These are phyloP conservation scores for Inga leiocalycina DNA, from an alignment of 306 rosid genomes.

Conservation along the genomic window DNA sequence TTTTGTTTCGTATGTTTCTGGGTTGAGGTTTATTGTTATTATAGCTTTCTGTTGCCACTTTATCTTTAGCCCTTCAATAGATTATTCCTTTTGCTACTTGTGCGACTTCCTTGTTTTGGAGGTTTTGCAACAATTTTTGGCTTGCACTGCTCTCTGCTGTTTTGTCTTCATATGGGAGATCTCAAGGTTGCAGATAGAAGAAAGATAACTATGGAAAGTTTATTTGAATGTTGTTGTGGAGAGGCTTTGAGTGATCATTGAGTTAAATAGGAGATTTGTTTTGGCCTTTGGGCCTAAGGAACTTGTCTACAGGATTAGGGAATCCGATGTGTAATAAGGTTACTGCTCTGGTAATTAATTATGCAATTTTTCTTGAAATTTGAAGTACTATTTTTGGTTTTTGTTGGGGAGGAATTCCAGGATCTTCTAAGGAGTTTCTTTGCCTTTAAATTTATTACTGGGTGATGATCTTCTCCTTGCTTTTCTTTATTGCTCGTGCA, in stretches of 20 bases:
- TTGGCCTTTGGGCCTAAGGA: background rate
- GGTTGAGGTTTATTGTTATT: background rate
- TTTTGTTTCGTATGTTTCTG: background rate
- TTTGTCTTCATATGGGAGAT: background rate
- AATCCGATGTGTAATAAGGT: background rate
- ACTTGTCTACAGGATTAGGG: background rate
- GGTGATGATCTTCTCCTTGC: background rate
- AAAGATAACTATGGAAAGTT: background rate
- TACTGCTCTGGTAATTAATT: background rate
- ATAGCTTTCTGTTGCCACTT: background rate
- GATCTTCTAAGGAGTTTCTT: background rate
- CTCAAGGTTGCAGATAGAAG: background rate
- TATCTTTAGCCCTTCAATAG: background rate
- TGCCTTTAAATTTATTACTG: background rate
- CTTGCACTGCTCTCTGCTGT: background rate
- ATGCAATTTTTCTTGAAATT: background rate
- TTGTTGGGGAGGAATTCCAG: conserved; percentile 6
- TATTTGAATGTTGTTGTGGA: background rate
- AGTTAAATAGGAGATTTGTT: background rate
- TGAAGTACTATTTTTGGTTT: background rate
- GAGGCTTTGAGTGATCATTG: background rate
- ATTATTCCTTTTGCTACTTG: background rate
- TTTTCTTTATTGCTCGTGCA: background rate
- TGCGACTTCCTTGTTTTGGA: background rate
- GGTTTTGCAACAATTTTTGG: background rate